Evolutionary conservation across 1,284 basidiomycete species (phyloP), one percentile per base, ranked within the genome.

Genomic region (Lignosus rhinocerotis): DNA sequence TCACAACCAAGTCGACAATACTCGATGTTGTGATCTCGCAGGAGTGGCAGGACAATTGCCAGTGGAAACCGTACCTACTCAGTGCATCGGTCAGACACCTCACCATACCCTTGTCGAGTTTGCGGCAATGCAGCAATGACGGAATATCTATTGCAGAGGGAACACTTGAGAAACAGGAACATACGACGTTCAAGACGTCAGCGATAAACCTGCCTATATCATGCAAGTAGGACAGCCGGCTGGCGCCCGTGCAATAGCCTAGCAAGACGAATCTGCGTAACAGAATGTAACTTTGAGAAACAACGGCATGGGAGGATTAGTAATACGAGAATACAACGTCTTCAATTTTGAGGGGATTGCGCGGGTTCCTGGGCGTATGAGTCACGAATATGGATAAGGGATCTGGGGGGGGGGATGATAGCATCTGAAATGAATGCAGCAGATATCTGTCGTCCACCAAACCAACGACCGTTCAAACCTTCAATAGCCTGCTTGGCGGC

Each of bases 401-500:
- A 41, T 21, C 32, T 36, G 42, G 30, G 39, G 51, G n/a, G n/a
- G n/a, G n/a, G n/a, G n/a, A 96, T 93, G 66, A 96, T 89, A 55
- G 92, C 89, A 70, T 96, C 93, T 58, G 92, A 90, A 68, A 95
- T 95, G 77, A 92, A 95, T 58, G 82, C 73, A 57, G 93, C 94
- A 49, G 87, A 85, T 61, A 97, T 86, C 74, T 91, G 88, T 71
- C 87, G 87, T 53, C 94, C 95, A 61, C 94, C 94, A 70, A 98
- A 98, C 91, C 93, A 96, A 61, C 96, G 91, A 47, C 94, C 94
- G 67, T 97, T 93, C 54, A 99, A 84, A 63, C 93, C 93, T 69
- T 92, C 85, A 55, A 96, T 80, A 47, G 96, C 94, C 55, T 88
- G 85, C 69, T 89, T 89, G 17, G 96, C 93, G 19, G 84, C 78